A percentile compares a stretch with the other conserved stretches of the same genome.
Evolutionary conservation across 495 filamentous ascomycete genomes (phyloP).

Genomic region (Aspergillus haitiensis): DNA sequence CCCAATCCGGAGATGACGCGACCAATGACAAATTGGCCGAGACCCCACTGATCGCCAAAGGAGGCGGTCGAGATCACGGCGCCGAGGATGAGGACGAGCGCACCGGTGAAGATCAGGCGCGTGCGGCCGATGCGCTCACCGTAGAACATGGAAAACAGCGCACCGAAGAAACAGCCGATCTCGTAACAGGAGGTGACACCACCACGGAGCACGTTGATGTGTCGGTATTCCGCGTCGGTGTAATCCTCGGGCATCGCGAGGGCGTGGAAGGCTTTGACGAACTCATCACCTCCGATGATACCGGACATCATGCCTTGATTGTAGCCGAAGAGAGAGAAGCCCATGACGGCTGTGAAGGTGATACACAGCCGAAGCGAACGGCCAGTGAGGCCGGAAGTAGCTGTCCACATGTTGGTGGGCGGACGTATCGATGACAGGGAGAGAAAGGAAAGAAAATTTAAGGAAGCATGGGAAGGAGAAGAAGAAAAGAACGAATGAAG

Average conservation of each 20-base stretch:
- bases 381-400: conserved; percentile 38
- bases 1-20: conserved; percentile 70
- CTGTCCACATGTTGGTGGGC: conserved; percentile 42
- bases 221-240: conserved; percentile 14
- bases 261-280: conserved; percentile 64
- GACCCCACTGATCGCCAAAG: conserved; percentile 39
- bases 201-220: conserved; percentile 71
- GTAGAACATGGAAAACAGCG: conserved; percentile 65
- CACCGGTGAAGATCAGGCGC: conserved; percentile 61
- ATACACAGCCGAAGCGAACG: conserved; percentile 37
- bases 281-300: conserved; percentile 69
- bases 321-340: conserved; percentile 74
- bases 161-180: conserved; percentile 72
- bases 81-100: conserved; percentile 69
- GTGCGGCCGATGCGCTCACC: conserved; percentile 70
- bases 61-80: conserved; percentile 67
- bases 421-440: neutral
- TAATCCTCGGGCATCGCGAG: conserved; percentile 41
- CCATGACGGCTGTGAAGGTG: conserved; percentile 50
- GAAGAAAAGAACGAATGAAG: neutral
- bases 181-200: conserved; percentile 81
- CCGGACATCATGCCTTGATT: conserved; percentile 75
- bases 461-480: neutral
- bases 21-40: conserved; percentile 72
- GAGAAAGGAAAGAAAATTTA: neutral